Conservation (phyloP, 345 rosid genomes). For the Populus alba region DNA sequence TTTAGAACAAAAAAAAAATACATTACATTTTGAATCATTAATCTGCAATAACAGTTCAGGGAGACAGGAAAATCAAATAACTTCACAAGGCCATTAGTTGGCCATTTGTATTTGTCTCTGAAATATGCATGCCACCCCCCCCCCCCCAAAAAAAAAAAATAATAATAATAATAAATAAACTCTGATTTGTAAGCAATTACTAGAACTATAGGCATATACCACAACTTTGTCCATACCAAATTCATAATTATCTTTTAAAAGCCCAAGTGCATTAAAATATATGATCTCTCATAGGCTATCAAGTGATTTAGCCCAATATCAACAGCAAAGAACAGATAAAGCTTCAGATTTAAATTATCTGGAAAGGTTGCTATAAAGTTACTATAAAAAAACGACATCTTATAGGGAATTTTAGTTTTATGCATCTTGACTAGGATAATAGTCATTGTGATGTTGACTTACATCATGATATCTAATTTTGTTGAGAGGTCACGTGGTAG, state of each 20-base stretch:
- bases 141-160: too few relatives aligned
- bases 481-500: background rate
- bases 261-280: background rate
- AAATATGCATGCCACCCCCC: background rate
- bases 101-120: background rate
- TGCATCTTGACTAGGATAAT: background rate
- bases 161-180: too few relatives aligned
- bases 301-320: background rate
- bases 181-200: background rate
- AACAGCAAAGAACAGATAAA: background rate
- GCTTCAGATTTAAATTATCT: background rate
- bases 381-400: background rate
- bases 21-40: background rate
- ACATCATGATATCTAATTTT: background rate
- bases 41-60: background rate
- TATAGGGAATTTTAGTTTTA: background rate
- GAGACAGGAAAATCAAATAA: background rate
- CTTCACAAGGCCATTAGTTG: background rate
- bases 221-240: background rate
- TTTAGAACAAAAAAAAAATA: background rate
- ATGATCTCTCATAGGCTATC: background rate
- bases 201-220: background rate
- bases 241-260: background rate
- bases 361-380: background rate
- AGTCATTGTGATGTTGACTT: background rate